These are phyloP conservation scores for Aspergillus persii DNA, from an alignment of 2,329 filamentous ascomycete genomes.

Conservation along the genomic window DNA sequence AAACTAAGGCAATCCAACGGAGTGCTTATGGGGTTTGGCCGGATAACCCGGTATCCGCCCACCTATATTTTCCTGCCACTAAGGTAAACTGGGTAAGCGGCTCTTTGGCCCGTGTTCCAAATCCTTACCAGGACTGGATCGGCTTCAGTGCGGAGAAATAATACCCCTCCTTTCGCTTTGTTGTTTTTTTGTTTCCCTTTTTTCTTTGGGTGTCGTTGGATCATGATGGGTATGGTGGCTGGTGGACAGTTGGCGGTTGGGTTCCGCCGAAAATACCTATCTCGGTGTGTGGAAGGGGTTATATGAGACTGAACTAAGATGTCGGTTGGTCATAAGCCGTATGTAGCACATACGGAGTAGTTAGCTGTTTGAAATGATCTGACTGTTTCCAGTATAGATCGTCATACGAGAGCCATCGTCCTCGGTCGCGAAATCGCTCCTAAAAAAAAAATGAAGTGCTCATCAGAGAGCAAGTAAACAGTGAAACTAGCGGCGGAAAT, in stretches of 20 bases:
- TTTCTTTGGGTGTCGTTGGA: background rate
- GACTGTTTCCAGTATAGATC: background rate
- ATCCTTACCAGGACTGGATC: constrained; percentile 8
- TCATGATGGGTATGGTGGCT: too few species aligned
- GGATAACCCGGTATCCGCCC: background rate
- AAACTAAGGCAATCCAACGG: background rate
- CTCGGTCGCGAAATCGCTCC: background rate
- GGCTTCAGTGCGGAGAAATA: constrained; percentile 12
- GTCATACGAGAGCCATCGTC: background rate
- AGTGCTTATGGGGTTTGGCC: background rate
- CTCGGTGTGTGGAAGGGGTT: background rate
- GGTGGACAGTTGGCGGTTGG: background rate
- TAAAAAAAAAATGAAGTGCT: background rate
- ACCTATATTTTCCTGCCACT: background rate
- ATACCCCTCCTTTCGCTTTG: background rate
- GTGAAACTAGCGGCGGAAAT: background rate
- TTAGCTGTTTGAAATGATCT: background rate
- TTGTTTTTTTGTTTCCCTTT: background rate
- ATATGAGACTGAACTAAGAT: background rate
- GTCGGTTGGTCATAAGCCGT: background rate
- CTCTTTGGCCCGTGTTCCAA: constrained; percentile 17
- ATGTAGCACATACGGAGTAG: too few species aligned
- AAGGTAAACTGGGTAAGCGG: constrained; percentile 13
- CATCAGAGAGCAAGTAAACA: background rate
- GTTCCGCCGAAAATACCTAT: background rate